Base-by-base conservation (phyloP, 176 grass and related monocot genomes). In the Rhynchospora pubera region DNA sequence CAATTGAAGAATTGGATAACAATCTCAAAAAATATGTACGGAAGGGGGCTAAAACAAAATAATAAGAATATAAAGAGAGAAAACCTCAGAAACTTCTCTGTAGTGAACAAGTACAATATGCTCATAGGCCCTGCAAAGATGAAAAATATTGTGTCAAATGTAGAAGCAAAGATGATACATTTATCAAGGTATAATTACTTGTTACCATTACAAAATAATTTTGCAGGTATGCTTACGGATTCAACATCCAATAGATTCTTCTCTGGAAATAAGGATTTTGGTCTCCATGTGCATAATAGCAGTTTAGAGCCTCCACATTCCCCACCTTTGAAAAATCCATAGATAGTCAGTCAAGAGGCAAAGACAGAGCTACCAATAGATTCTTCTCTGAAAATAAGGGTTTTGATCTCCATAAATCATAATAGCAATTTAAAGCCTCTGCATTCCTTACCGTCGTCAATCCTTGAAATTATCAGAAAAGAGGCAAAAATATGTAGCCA, bases 61-160 rank as follows among this genome's bases (percentile, higher is more conserved):
- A n/a, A 76, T 76, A 55, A 0, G 47, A 76, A 30, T 18, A 28
- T 28, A 53, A 53, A 82, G 60, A 68, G 23, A 28, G 52, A 89
- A 87, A 90, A 99, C 97, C 97, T 95, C 89, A 86, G 91, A 65
- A 60, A 99, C 89, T 65, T 99, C 91, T 86, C 87, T 87, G 80
- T 99, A 99, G 10, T 99, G 93, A 84, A 99, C 97, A 84, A 99
- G 86, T 62, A 99, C 92, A 86, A 95, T 96, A 65, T 99, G 97
- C 44, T 93, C 91, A 62, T 89, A 95, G 74, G 85, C 91, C 70
- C 97, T 99, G 87, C 88, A 90, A 88, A 89, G 72, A 83, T 1
- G 83, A 48, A 55, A 9, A 86, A 59, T 14, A 42, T 53, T 2
- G 75, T 65, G 84, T 50, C 70, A 55, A 76, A 52, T 24, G 19